These are phyloP conservation scores for Andrographis paniculata DNA, from an alignment of 305 asterid species.

Conservation along the genomic window DNA sequence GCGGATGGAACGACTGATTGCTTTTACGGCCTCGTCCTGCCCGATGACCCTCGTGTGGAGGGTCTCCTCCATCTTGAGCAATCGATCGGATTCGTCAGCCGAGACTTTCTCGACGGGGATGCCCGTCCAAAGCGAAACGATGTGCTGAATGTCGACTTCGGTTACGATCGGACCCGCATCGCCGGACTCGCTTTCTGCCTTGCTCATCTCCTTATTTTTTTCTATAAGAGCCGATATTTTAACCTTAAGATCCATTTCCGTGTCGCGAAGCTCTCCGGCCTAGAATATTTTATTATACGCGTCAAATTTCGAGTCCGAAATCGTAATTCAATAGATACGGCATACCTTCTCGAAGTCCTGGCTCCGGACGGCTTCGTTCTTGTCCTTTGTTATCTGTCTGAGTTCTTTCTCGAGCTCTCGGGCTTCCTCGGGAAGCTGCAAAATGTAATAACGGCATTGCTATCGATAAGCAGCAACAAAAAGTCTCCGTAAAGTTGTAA, in stretches of 20 bases:
- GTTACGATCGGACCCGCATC: slow-evolving; percentile 81
- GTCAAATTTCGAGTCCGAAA: neutral
- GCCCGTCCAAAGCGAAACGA: slow-evolving; percentile 96
- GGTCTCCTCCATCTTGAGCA: slow-evolving; percentile 96
- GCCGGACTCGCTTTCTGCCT: slow-evolving; percentile 89
- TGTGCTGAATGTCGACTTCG: slow-evolving; percentile 92
- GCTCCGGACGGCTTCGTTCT: slow-evolving; percentile 84
- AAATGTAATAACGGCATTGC: slow-evolving; percentile 14
- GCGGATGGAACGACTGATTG: slow-evolving; percentile 94
- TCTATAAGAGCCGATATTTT: slow-evolving; percentile 72
- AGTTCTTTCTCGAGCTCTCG: slow-evolving; percentile 97
- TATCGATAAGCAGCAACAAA: neutral
- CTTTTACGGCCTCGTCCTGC: slow-evolving; percentile 94
- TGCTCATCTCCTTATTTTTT: slow-evolving; percentile 91
- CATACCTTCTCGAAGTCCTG: slow-evolving; percentile 91
- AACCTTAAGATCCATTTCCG: slow-evolving; percentile 94
- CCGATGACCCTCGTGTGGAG: slow-evolving; percentile 84
- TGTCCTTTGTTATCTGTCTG: slow-evolving; percentile 90
- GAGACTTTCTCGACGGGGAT: slow-evolving; percentile 96
- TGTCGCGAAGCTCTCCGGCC: slow-evolving; percentile 95
- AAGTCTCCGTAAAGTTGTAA: slow-evolving; percentile 5
- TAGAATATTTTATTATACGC: slow-evolving; percentile 23
- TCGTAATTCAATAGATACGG: neutral
- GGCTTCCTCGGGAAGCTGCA: slow-evolving; percentile 97
- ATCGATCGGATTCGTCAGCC: slow-evolving; percentile 85